Evolutionary conservation across 177 flowering plant species (phyloP), one percentile per base, ranked within the genome.

Genomic region (Vitis hybrid): DNA sequence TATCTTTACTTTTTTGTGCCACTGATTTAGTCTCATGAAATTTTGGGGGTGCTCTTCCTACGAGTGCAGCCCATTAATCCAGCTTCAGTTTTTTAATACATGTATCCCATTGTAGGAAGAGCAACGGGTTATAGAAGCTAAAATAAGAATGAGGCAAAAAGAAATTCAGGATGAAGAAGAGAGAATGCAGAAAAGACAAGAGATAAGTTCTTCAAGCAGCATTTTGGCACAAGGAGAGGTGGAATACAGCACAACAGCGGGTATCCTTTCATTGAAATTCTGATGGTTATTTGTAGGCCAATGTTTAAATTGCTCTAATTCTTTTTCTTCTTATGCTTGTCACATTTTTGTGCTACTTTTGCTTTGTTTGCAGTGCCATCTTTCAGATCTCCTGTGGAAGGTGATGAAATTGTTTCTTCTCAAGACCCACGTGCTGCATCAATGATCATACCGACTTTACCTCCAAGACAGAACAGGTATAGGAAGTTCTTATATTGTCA

Each of bases 41-140:
- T 11, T 52, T 3, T 63, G 55, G 27, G 32, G 46, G 10, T 52
- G 65, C 50, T 60, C 49, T 9, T 8, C 14, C 7, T 10, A 6
- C 3, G 0, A 9, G 46, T 21, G 11, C 40, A 13, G 11, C 6
- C 40, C 6, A 9, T 35, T 3, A 5, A 35, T 40, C 40, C 6
- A 40, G 51, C 49, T 52, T 30, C 49, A 21, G 55, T 51, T 77
- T 57, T 58, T 50, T 32, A 65, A 56, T 69, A 15, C 14, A 35
- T 35, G 6, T 35, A 35, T 35, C 46, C 6, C 46, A 35, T 35
- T 70, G 55, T 73, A 96, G 99, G 99, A 96, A 84, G 99, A 96
- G 75, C 99, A 96, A 69, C 84, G 89, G 71, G 97, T 96, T 70
- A 96, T 96, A 75, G 99, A 96, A 84, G 99, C 98, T 11, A 87